These are phyloP conservation scores for Erysimum cheiranthoides DNA, from an alignment of 345 rosid genomes.

Conservation along the genomic window DNA sequence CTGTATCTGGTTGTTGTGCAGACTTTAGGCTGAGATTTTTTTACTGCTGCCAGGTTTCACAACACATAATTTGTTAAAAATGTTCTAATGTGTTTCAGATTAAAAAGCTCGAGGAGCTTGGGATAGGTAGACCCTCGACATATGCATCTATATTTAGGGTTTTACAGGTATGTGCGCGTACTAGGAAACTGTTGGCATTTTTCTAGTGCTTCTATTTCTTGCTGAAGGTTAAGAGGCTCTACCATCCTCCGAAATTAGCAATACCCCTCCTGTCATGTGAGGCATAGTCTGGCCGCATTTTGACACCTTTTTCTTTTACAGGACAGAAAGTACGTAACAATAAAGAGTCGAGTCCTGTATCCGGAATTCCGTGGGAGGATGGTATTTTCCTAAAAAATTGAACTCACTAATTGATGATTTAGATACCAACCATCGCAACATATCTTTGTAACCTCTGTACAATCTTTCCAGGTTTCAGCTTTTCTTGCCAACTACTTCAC, in stretches of 20 bases:
- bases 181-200: not conserved
- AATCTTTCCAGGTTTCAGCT: constrained; percentile 79
- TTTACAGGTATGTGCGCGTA: constrained; percentile 63
- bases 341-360: constrained; percentile 65
- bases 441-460: constrained; percentile 30
- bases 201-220: constrained; percentile 6
- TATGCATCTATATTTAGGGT: constrained; percentile 90
- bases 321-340: constrained; percentile 87
- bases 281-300: constrained; percentile 25
- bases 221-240: constrained; percentile 9
- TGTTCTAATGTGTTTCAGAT: constrained; percentile 59
- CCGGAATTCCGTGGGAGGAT: constrained; percentile 99
- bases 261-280: constrained; percentile 30
- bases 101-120: constrained; percentile 96
- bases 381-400: constrained; percentile 56
- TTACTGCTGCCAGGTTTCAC: constrained; percentile 11
- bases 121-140: constrained; percentile 99
- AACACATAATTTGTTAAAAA: constrained; percentile 8
- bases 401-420: constrained; percentile 25
- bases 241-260: constrained; percentile 2
- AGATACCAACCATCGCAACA: constrained; percentile 13
- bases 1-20: constrained; percentile 19
- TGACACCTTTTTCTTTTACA: constrained; percentile 46
- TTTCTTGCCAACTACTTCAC: constrained; percentile 86
- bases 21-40: constrained; percentile 10